phyloP scores from a whole-genome alignment of 805 yeast genomes.

The Candida manassasensis region DNA sequence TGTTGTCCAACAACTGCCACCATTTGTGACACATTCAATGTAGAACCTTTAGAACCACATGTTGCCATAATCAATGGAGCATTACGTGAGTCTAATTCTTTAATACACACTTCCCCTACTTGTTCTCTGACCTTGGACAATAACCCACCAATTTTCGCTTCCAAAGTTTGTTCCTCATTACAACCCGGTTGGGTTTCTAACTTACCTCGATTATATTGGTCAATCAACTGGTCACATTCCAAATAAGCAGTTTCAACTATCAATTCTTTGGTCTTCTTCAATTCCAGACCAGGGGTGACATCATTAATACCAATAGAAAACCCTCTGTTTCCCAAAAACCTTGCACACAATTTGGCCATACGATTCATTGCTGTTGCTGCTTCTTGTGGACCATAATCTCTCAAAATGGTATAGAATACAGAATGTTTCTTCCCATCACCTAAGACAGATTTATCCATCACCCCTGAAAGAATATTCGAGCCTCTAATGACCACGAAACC shows the following conservation, averaged over 20 bases:
- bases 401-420: conserved; percentile 86
- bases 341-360: conserved; percentile 98
- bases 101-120: conserved; percentile 96
- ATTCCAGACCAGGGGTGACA: conserved; percentile 85
- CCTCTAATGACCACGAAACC: conserved; percentile 90
- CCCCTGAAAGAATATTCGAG: conserved; percentile 83
- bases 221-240: conserved; percentile 88
- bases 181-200: conserved; percentile 99
- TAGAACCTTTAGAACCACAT: conserved; percentile 98
- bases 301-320: conserved; percentile 96
- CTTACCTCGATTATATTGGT: conserved; percentile 71
- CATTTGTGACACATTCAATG: conserved; percentile 97
- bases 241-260: conserved; percentile 88
- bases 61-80: conserved; percentile 99
- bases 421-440: conserved; percentile 99
- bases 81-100: conserved; percentile 80
- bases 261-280: conserved; percentile 73
- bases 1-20: conserved; percentile 99
- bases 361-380: conserved; percentile 97
- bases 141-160: conserved; percentile 94
- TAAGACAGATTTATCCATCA: conserved; percentile 91
- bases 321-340: conserved; percentile 91
- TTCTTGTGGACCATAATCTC: conserved; percentile 96
- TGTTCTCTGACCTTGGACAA: conserved; percentile 97
- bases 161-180: conserved; percentile 96